Evolutionary conservation across 2,329 filamentous ascomycete species (phyloP), one percentile per base, ranked within the genome.

Genomic region (Colletotrichum musae): DNA sequence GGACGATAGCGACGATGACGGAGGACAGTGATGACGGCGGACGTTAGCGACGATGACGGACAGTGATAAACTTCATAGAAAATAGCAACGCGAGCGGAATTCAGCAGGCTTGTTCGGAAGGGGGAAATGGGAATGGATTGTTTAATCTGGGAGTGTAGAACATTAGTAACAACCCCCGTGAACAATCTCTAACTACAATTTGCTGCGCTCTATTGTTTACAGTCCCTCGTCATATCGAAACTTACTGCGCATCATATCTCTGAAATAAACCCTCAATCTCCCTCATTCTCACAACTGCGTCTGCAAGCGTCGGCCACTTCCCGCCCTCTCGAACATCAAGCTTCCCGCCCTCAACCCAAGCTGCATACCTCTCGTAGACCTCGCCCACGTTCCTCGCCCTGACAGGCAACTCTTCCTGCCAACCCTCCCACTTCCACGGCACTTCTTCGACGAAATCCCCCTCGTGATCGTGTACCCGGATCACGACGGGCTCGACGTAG

Each of bases 291-390:
- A 75, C 75, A 4, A 85, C 72, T 0, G 85, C 86, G 63, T 82
- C 79, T 0, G 76, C 75, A 70, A 87, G 82, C 0, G 79, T 80
- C 5, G 79, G 74, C 70, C 79, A 80, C 53, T 63, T 64, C 47
- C 71, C 74, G 58, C 60, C 51, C 0, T 75, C 71, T 47, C 77
- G 61, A 41, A 74, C 16, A 57, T 53, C 2, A 71, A 72, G 76
- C 1, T 75, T 71, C 7, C 48, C 48, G 21, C 24, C 15, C 45
- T 50, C n/a, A 6, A 12, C 57, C 28, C 63, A 58, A 12, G 43
- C n/a, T 6, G 85, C 85, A 77, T 84, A 89, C 1, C 80, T 81
- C 72, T 91, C 89, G 77, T 91, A 91, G 0, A 90, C 72, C 32
- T 81, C 81, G 0, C 83, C 88, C 32, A 91, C 84, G 70, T 83